These are phyloP conservation scores for Neonectria faginata DNA, from an alignment of 2,329 filamentous ascomycete species.

Conservation along the genomic window DNA sequence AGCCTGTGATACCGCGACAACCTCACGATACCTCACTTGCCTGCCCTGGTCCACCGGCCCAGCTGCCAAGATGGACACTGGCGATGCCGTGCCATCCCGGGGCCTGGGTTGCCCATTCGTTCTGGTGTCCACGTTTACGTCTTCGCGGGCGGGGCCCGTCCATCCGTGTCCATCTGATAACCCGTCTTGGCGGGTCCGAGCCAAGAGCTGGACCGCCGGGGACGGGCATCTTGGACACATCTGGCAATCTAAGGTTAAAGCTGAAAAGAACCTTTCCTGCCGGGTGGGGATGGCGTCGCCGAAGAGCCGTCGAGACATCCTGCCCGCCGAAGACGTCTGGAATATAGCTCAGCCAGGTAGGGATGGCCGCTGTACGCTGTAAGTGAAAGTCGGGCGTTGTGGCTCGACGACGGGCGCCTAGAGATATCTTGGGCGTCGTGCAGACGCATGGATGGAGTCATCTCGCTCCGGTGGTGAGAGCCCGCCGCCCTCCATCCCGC, in stretches of 20 bases:
- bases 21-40: neutral
- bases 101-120: neutral
- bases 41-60: neutral
- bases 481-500: neutral
- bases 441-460: constrained; percentile 11
- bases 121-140: neutral
- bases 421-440: neutral
- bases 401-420: neutral
- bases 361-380: constrained; percentile 1
- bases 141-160: neutral
- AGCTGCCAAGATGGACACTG: neutral
- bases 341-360: constrained; percentile 13
- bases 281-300: neutral
- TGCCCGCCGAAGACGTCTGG: neutral
- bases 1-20: neutral
- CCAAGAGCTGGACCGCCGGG: neutral
- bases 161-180: constrained; percentile 21
- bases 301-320: neutral
- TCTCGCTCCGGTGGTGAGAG: constrained; percentile 1
- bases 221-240: constrained; percentile 10
- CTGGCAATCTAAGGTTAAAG: constrained; percentile 27
- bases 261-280: constrained; percentile 19
- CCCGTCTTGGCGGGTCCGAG: constrained; percentile 1
- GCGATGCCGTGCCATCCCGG: neutral
- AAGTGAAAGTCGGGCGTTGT: neutral